Evolutionary conservation across 345 rosid genomes (phyloP).

Genomic region (Populus deltoides): DNA sequence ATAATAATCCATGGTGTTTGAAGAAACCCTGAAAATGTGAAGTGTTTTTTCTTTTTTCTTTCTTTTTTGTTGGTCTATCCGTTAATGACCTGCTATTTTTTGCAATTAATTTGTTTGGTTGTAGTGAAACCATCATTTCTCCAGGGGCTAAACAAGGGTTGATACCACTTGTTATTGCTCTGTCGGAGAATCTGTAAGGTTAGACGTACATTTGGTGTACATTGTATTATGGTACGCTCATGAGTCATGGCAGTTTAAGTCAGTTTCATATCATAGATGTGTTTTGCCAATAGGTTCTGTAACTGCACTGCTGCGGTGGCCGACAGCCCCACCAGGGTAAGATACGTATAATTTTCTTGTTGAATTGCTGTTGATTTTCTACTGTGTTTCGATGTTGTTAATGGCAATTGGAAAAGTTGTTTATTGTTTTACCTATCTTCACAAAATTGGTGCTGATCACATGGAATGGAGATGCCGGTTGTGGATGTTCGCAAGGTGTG

Average conservation of each 20-base stretch:
- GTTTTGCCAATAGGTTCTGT: slow-evolving; percentile 46
- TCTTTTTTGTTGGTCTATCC: background rate
- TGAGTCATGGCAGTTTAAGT: background rate
- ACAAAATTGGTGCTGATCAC: slow-evolving; percentile 19
- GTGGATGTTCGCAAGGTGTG: slow-evolving; percentile 81
- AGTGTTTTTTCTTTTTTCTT: background rate
- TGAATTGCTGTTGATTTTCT: background rate
- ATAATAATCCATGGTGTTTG: background rate
- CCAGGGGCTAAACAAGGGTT: slow-evolving; percentile 72
- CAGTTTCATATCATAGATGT: slow-evolving; percentile 1
- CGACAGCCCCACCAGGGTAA: slow-evolving; percentile 90
- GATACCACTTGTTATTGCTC: slow-evolving; percentile 74
- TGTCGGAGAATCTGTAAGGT: slow-evolving; percentile 67
- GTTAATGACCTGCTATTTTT: slow-evolving; percentile 7
- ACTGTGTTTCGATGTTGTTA: slow-evolving; percentile 3
- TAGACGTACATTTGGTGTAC: slow-evolving; percentile 6
- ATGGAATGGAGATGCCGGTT: slow-evolving; percentile 89
- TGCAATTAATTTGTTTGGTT: slow-evolving; percentile 7
- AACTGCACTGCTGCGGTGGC: slow-evolving; percentile 86
- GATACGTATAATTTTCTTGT: slow-evolving; percentile 6
- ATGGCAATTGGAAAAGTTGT: background rate
- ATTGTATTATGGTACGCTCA: background rate
- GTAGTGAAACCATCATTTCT: slow-evolving; percentile 64
- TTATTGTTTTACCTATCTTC: slow-evolving; percentile 14
- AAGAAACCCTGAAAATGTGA: background rate